Conservation (phyloP, 805 yeast species). For the Saturnispora bothae region DNA sequence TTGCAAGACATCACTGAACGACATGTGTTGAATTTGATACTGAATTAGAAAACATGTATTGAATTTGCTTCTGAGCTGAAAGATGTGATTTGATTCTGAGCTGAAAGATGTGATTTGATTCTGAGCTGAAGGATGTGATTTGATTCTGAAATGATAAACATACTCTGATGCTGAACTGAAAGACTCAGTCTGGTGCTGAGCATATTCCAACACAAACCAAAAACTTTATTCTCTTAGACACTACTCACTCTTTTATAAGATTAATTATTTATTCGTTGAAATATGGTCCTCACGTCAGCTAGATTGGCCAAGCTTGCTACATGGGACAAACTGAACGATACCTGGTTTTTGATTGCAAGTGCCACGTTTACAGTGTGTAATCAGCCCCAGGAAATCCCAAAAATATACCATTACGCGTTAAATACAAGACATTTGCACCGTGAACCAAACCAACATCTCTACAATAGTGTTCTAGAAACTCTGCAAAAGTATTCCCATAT, state of each 20-base stretch:
- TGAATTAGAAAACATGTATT: no score
- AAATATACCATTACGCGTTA: slow-evolving; percentile 59
- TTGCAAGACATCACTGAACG: background rate
- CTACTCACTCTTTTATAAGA: no score
- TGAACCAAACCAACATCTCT: slow-evolving; percentile 13
- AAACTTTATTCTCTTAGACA: no score
- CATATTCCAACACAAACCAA: no score
- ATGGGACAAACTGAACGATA: slow-evolving; percentile 41
- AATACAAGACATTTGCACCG: slow-evolving; percentile 15
- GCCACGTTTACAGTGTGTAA: slow-evolving; percentile 76
- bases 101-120: no score
- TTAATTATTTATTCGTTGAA: background rate
- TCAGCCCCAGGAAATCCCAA: slow-evolving; percentile 71
- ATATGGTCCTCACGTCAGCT: slow-evolving; percentile 38
- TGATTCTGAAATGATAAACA: no score
- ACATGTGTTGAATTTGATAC: no score
- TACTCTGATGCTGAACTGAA: no score
- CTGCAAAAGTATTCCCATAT: slow-evolving; percentile 22
- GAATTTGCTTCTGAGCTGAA: no score
- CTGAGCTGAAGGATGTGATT: no score
- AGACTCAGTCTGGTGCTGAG: background rate
- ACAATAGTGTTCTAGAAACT: slow-evolving; percentile 10
- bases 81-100: no score
- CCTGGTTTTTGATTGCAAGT: slow-evolving; percentile 76
- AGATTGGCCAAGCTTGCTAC: slow-evolving; percentile 43